Conservation (phyloP, 345 rosid genomes). For the Adansonia digitata region DNA sequence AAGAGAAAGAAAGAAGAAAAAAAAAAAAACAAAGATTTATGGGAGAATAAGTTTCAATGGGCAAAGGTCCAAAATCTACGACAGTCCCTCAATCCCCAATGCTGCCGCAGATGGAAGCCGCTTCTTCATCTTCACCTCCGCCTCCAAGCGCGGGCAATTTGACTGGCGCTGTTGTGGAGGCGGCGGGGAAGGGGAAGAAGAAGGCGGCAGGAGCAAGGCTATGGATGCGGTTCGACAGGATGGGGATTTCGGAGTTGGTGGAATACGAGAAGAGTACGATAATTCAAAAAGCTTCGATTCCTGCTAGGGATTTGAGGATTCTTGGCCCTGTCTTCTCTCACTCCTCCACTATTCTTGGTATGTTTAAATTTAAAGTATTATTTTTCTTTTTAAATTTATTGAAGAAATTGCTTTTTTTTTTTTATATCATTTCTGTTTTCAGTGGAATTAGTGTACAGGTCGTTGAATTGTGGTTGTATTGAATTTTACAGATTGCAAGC, state of each 20-base stretch:
- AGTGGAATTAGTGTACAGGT: background rate
- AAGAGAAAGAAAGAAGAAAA: background rate
- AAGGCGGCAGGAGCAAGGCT: slow-evolving; percentile 79
- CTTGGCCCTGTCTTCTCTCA: slow-evolving; percentile 91
- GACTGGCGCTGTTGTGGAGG: slow-evolving; percentile 20
- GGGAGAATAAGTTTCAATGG: slow-evolving; percentile 25
- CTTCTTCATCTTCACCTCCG: slow-evolving; percentile 21
- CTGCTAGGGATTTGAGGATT: slow-evolving; percentile 88
- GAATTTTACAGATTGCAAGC: background rate
- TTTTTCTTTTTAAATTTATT: background rate
- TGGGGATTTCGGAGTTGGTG: slow-evolving; percentile 65
- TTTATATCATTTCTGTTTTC: too few relatives aligned
- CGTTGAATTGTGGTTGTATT: background rate
- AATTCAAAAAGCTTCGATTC: slow-evolving; percentile 63
- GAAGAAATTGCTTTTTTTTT: background rate
- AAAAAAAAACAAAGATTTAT: background rate
- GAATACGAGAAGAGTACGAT: slow-evolving; percentile 82
- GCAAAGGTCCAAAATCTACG: slow-evolving; percentile 39
- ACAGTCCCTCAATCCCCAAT: slow-evolving; percentile 16
- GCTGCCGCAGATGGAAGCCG: background rate
- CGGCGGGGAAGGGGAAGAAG: slow-evolving; percentile 63
- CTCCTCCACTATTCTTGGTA: slow-evolving; percentile 79
- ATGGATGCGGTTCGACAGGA: slow-evolving; percentile 83
- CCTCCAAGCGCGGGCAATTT: slow-evolving; percentile 14
- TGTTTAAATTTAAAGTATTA: background rate